Percentiles rank a stretch among this genome's conserved stretches.
phyloP scores from a whole-genome alignment of 192 early-diverging fungal genomes.

The Thoreauomyces humboldtii region DNA sequence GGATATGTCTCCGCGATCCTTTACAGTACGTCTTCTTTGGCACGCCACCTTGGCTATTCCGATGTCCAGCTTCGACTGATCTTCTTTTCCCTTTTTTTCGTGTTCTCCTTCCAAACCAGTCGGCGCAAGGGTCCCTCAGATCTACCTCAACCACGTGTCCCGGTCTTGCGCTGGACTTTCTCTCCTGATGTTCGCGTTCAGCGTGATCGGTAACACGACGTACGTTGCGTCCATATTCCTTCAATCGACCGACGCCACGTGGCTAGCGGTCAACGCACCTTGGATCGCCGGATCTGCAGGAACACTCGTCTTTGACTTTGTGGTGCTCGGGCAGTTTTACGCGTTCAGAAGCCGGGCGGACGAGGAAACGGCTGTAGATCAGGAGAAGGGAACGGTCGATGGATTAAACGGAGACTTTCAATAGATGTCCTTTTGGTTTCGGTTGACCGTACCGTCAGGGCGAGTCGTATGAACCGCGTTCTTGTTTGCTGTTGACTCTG shows the following conservation, averaged over 20 bases:
- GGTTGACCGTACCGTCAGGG: no score
- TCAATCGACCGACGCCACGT: slow-evolving; percentile 62
- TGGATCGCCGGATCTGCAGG: slow-evolving; percentile 72
- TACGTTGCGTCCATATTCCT: slow-evolving; percentile 71
- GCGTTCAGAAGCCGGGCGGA: no score
- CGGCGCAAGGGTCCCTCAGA: slow-evolving; percentile 67
- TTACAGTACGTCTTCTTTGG: slow-evolving; percentile 41
- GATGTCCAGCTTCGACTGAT: background rate
- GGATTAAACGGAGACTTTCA: no score
- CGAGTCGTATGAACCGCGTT: no score
- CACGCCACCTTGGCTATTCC: background rate
- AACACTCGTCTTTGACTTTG: slow-evolving; percentile 75
- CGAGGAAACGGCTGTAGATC: no score
- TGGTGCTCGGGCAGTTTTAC: slow-evolving; percentile 26
- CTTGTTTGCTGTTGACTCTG: no score
- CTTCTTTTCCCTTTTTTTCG: background rate
- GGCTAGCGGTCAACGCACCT: slow-evolving; percentile 65
- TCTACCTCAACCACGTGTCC: slow-evolving; percentile 71
- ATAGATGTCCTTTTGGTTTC: no score
- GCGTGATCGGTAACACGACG: slow-evolving; percentile 72
- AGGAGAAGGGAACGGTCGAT: no score
- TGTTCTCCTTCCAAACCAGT: no score
- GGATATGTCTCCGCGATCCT: slow-evolving; percentile 73
- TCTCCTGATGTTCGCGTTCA: slow-evolving; percentile 80
- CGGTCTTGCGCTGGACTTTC: slow-evolving; percentile 76